These are phyloP conservation scores for Volvariella surrecta DNA, from an alignment of 1,284 basidiomycete genomes.

Conservation along the genomic window DNA sequence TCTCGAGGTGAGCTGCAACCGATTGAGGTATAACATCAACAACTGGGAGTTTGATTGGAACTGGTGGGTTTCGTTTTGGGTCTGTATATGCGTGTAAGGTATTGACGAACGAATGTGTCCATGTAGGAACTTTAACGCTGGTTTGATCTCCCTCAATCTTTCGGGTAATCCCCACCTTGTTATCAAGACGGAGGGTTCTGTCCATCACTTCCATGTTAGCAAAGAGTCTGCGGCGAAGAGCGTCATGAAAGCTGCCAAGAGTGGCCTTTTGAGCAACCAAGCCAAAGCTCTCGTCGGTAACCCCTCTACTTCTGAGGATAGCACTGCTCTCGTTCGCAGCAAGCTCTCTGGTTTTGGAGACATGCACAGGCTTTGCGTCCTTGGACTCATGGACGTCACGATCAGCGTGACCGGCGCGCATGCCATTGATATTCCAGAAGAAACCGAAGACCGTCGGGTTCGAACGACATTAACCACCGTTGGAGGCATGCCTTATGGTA, in stretches of 20 bases:
- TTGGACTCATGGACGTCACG: slow-evolving; percentile 98
- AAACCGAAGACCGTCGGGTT: slow-evolving; percentile 85
- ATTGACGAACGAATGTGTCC: neutral
- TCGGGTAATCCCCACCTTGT: slow-evolving; percentile 43
- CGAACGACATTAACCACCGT: slow-evolving; percentile 89
- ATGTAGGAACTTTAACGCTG: slow-evolving; percentile 90
- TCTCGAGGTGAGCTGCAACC: slow-evolving; percentile 92
- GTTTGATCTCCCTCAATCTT: slow-evolving; percentile 77
- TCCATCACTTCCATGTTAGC: slow-evolving; percentile 12
- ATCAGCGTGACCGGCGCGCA: slow-evolving; percentile 56
- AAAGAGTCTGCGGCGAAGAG: too few species aligned
- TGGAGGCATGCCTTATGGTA: slow-evolving; percentile 93
- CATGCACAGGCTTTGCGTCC: slow-evolving; percentile 73
- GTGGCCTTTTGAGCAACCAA: slow-evolving; percentile 16
- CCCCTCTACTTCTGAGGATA: too few species aligned
- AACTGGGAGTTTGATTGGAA: slow-evolving; percentile 99
- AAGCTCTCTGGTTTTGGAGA: slow-evolving; percentile 83
- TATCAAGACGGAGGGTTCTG: slow-evolving; percentile 31
- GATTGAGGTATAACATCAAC: slow-evolving; percentile 96
- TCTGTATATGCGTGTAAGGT: slow-evolving; percentile 2
- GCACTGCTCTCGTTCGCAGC: slow-evolving; percentile 21
- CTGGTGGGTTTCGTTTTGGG: slow-evolving; percentile 52
- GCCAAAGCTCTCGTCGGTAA: too few species aligned
- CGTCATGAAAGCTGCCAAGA: neutral
- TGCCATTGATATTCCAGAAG: slow-evolving; percentile 68